Conservation (phyloP, 768 basidiomycete genomes). For the Rhodotorula babjevae region DNA sequence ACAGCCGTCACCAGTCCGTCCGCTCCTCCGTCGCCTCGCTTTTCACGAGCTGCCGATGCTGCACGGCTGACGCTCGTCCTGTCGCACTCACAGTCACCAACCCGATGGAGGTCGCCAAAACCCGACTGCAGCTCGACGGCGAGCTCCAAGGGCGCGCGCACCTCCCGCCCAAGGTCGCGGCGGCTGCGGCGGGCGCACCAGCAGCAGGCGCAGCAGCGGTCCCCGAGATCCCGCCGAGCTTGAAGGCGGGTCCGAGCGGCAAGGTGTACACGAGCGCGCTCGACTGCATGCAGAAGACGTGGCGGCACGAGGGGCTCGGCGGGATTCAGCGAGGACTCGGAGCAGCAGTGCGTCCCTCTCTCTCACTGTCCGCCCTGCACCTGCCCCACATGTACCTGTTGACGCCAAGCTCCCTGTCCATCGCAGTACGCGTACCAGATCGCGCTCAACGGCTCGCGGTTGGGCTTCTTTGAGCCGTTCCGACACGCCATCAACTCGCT, state of each 20-base stretch:
- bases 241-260: slow-evolving; percentile 29
- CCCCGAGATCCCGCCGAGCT: slow-evolving; percentile 48
- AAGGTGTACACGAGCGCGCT: slow-evolving; percentile 86
- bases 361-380: not conserved
- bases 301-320: slow-evolving; percentile 40
- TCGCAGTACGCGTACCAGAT: slow-evolving; percentile 77
- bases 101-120: slow-evolving; percentile 67
- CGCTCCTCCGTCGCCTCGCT: not conserved
- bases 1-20: slow-evolving; percentile 60
- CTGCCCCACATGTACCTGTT: accelerated
- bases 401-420: not conserved
- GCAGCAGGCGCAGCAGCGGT: not conserved
- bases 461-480: slow-evolving; percentile 94
- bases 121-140: slow-evolving; percentile 90
- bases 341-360: slow-evolving; percentile 65
- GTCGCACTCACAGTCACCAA: slow-evolving; percentile 47
- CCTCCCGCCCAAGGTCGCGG: slow-evolving; percentile 1
- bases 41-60: too few relatives aligned
- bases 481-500: slow-evolving; percentile 64
- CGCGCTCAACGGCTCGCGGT: slow-evolving; percentile 37
- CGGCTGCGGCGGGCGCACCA: not conserved
- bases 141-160: slow-evolving; percentile 66
- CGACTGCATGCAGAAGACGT: slow-evolving; percentile 60
- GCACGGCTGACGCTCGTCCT: not conserved
- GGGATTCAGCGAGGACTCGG: slow-evolving; percentile 85